Conservation (phyloP, 345 rosid species). For the Dipteronia dyeriana region DNA sequence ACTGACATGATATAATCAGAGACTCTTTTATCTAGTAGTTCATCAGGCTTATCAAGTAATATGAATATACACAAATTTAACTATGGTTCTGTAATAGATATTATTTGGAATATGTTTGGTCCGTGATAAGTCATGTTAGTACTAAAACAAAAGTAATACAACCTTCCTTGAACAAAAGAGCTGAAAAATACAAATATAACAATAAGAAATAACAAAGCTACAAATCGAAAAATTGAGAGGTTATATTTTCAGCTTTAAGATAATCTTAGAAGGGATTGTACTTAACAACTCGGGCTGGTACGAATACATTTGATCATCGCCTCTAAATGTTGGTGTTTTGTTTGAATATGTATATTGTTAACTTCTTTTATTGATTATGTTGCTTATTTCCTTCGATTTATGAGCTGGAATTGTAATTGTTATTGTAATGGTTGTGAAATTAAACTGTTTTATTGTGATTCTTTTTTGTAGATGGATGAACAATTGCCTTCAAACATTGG, state of each 20-base stretch:
- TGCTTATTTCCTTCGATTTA: too few relatives aligned
- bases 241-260: neutral
- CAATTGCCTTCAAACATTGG: too few relatives aligned
- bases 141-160: neutral
- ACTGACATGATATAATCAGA: constrained; percentile 96
- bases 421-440: too few relatives aligned
- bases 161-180: neutral
- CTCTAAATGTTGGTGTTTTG: too few relatives aligned
- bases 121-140: neutral
- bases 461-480: too few relatives aligned
- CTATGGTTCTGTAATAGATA: neutral
- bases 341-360: too few relatives aligned
- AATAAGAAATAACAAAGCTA: neutral
- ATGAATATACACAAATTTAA: constrained; percentile 41
- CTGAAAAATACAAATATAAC: constrained; percentile 1
- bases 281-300: neutral
- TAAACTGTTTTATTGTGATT: too few relatives aligned
- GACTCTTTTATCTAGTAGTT: constrained; percentile 84
- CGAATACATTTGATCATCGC: neutral
- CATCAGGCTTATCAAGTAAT: constrained; percentile 95
- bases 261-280: neutral
- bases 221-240: neutral
- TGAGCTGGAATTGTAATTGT: too few relatives aligned
- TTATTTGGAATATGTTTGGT: neutral
- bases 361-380: too few relatives aligned